Base-by-base conservation (phyloP, 139 green algal species). In the Picochlorum sp. region DNA sequence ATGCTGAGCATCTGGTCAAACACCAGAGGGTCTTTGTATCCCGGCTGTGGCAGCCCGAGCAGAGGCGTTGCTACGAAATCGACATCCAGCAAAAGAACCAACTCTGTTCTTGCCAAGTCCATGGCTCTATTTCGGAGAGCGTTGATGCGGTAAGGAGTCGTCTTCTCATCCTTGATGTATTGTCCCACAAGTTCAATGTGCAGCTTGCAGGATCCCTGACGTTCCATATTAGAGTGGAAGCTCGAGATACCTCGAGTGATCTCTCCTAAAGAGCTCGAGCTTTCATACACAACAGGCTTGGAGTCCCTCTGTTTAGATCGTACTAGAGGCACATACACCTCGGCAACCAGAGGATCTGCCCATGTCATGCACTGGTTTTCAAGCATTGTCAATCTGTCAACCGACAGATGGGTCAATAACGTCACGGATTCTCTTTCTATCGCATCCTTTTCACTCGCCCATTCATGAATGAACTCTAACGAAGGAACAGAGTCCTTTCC, bases 361-460 rank as follows among this genome's bases (percentile, higher is more conserved):
- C 63, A 69, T 4, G 49, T 58, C 9, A 50, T 30, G 23, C 63
- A 69, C 45, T 69, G 63, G 45, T 69, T 69, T 21, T 69, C 63
- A 23, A 69, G 47, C 63, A 69, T 69, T 21, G 49, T 30, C n/a
- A 69, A 20, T 30, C 63, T 69, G 47, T 65, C 58, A 28, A 21
- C 58, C 2, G 58, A 65, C 7, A 65, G 23, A 18, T 65, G 58
- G 11, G 58, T 65, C n/a, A 65, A n/a, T 14, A 65, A 52, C 23
- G 58, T 65, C 20, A 65, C 13, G 13, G 41, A 26, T 5, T 65
- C 41, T 30, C 20, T 28, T 21, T 18, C 13, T 31, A 31, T 31
- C 0, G 9, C 58, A 58, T 65, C 13, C 4, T 31, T 9, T 4
- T 41, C 34, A 41, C 58, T 65, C 20, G 30, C 57, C 58, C 58